Evolutionary conservation across 345 rosid species (phyloP), one percentile per base, ranked within the genome.

Genomic region (Corchorus olitorius): DNA sequence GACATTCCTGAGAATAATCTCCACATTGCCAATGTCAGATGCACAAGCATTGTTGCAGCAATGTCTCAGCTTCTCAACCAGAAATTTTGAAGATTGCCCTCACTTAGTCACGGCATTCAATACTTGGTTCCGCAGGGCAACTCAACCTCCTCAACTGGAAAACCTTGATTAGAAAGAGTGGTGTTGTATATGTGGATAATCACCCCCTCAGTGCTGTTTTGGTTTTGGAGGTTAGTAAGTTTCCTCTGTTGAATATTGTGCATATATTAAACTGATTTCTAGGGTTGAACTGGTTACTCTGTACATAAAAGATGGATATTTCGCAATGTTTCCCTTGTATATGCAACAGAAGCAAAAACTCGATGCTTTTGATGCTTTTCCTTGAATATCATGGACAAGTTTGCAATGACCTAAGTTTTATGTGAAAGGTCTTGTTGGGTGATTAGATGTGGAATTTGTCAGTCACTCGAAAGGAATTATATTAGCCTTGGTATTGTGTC

Each of bases 101-200:
- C 93, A 89, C 77, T 82, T 89, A 77, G 78, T 86, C 77, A 69
- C 82, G 35, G 95, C 95, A 16, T 91, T 91, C 76, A 88, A 84
- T 71, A 91, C 93, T 17, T 91, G 91, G 92, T 91, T 91, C 77
- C 90, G 93, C 72, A 89, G 93, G 4, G 91, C 90, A 6, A 80
- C 84, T 63, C 82, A 20, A 14, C 78, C 85, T 33, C 82, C 77
- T 19, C 79, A 45, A 39, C 66, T 14, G 11, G 84, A 74, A 13
- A 70, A 58, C n/a, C 72, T 41, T 60, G 46, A 50, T 37, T 73
- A 65, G 19, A 20, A 41, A 56, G 27, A 17, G 22, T 7, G 54
- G 62, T 46, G 75, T 16, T 41, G 12, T 39, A 55, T 20, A 27
- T 10, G 65, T 46, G 15, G 35, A n/a, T 12, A 27, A 2, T 35